phyloP scores from a whole-genome alignment of 2,329 filamentous ascomycete genomes.

The Sporothrix globosa region DNA sequence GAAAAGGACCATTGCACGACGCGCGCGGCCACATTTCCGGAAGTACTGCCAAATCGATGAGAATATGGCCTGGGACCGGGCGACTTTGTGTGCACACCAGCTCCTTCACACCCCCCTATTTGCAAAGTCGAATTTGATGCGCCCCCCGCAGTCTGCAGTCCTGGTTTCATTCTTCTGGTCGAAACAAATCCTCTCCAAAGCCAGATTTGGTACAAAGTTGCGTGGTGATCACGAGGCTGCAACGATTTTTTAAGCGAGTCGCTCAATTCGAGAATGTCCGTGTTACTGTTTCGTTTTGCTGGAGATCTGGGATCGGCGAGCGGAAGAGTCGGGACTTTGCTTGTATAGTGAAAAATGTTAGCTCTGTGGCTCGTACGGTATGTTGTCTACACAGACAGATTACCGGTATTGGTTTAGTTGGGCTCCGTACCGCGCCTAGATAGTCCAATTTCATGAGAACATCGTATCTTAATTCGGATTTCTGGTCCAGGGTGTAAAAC shows the following conservation, averaged over 20 bases:
- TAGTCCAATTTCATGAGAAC: neutral
- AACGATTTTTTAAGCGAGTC: neutral
- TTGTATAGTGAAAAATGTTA: neutral
- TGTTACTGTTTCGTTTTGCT: slow-evolving; percentile 2
- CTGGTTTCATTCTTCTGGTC: too few species aligned
- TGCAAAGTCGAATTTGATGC: neutral
- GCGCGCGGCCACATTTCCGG: neutral
- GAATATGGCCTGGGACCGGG: neutral
- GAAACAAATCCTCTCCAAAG: too few species aligned
- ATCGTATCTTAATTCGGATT: too few species aligned
- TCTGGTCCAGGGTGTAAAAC: neutral
- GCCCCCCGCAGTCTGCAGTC: too few species aligned
- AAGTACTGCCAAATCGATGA: slow-evolving; percentile 12
- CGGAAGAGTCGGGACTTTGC: slow-evolving; percentile 11
- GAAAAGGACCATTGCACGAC: neutral
- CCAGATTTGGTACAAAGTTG: neutral
- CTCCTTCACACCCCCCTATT: neutral
- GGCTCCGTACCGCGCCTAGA: slow-evolving; percentile 9
- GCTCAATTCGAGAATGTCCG: neutral
- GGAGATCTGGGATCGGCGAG: slow-evolving; percentile 12
- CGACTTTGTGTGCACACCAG: slow-evolving; percentile 9
- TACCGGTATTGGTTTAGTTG: too few species aligned
- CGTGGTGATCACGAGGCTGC: neutral
- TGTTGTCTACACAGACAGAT: neutral
- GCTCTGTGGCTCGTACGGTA: neutral